Conservation (phyloP, 2,329 filamentous ascomycete species). For the Phoma sp. region DNA sequence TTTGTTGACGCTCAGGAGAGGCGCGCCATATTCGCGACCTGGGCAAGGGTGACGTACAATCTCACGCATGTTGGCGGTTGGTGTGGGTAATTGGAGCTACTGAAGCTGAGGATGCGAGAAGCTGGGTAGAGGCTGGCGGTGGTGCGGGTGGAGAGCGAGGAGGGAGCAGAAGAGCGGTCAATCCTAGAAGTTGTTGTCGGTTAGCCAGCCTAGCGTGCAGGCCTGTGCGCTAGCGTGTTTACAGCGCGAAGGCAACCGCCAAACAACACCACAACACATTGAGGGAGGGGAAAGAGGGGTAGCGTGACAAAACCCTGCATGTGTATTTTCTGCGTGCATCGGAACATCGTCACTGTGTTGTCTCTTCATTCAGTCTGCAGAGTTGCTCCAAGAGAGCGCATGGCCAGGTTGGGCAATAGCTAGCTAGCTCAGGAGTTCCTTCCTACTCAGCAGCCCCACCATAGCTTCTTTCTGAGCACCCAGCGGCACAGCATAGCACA, state of each 20-base stretch:
- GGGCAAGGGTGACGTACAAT: slow-evolving; percentile 61
- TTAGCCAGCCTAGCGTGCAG: slow-evolving; percentile 8
- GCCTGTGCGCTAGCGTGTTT: slow-evolving; percentile 22
- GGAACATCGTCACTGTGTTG: too few relatives aligned
- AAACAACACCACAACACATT: slow-evolving; percentile 7
- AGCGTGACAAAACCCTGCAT: background rate
- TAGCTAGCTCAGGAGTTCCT: slow-evolving; percentile 16
- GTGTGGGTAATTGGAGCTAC: slow-evolving; percentile 30
- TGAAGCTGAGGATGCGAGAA: slow-evolving; percentile 40
- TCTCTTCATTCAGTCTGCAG: background rate
- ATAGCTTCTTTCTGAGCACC: background rate
- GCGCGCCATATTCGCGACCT: slow-evolving; percentile 49
- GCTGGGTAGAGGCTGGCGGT: slow-evolving; percentile 36
- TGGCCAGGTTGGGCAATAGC: background rate
- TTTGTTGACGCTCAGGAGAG: slow-evolving; percentile 21
- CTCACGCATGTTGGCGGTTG: slow-evolving; percentile 66
- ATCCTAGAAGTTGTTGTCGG: slow-evolving; percentile 29
- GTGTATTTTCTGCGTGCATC: too few relatives aligned
- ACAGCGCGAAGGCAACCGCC: slow-evolving; percentile 28
- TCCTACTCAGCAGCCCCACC: slow-evolving; percentile 11
- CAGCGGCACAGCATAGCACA: background rate
- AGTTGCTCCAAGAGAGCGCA: background rate
- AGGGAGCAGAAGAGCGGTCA: slow-evolving; percentile 39
- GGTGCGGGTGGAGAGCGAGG: slow-evolving; percentile 40
- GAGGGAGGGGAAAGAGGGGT: slow-evolving; percentile 5